These are phyloP conservation scores for Aspergillus tubingensis DNA, from an alignment of 2,329 filamentous ascomycete species.

Conservation along the genomic window DNA sequence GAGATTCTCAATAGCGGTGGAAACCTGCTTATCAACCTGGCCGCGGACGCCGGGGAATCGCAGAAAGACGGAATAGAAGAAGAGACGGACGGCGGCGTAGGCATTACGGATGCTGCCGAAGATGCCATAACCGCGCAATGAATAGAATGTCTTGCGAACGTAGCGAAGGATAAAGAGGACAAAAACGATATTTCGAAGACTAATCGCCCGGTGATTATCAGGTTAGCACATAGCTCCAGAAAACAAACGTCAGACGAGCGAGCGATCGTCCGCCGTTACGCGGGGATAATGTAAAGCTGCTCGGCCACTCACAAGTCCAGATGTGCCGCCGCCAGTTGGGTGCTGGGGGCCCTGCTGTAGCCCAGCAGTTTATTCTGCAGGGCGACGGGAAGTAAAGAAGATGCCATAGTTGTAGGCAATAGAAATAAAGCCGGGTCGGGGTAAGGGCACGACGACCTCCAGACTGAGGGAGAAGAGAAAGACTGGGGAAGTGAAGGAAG, in stretches of 20 bases:
- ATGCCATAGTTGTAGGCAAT: slow-evolving; percentile 36
- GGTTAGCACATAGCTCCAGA: slow-evolving; percentile 7
- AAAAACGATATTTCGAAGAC: slow-evolving; percentile 84
- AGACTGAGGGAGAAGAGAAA: slow-evolving; percentile 7
- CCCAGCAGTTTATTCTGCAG: slow-evolving; percentile 48
- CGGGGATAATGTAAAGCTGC: slow-evolving; percentile 2
- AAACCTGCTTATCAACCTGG: slow-evolving; percentile 82
- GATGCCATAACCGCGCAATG: slow-evolving; percentile 84
- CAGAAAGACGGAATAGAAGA: slow-evolving; percentile 82
- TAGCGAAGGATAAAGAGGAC: slow-evolving; percentile 83
- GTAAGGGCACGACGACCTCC: slow-evolving; percentile 12
- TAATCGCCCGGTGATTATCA: slow-evolving; percentile 36
- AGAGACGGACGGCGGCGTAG: slow-evolving; percentile 70
- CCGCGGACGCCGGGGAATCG: slow-evolving; percentile 81
- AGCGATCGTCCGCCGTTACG: background rate
- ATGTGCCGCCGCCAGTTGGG: slow-evolving; percentile 40
- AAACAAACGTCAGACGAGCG: background rate
- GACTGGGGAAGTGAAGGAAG: slow-evolving; percentile 15
- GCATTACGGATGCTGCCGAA: slow-evolving; percentile 75
- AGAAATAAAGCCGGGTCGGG: background rate
- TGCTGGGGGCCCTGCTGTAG: slow-evolving; percentile 35
- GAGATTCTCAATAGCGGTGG: slow-evolving; percentile 75
- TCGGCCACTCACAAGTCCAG: slow-evolving; percentile 45
- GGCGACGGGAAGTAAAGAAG: slow-evolving; percentile 44
- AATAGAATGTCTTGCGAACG: slow-evolving; percentile 76